Evolutionary conservation across 225 moss, liverwort and hornwort species (phyloP).

Genomic region (Lunularia cruciata): DNA sequence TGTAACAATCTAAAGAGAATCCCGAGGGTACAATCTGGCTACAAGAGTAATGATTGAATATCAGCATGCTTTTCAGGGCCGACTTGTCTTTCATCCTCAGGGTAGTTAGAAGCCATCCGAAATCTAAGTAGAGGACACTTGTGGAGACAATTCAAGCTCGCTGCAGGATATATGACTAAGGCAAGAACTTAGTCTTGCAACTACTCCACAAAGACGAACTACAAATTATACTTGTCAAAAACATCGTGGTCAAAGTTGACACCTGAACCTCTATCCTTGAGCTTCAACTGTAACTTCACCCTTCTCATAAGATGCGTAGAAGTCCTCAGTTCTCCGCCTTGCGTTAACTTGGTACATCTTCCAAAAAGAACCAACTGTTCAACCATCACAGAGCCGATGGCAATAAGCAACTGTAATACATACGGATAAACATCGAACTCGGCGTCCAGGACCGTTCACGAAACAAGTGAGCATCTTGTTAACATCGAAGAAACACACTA

Average conservation of each 20-base stretch:
- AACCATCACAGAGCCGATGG: conserved; percentile 16
- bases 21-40: conserved; percentile 8
- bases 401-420: no score
- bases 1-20: conserved; percentile 2
- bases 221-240: background rate
- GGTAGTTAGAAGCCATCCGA: background rate
- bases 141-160: background rate
- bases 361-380: conserved; percentile 46
- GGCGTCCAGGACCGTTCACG: no score
- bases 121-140: conserved; percentile 5
- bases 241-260: conserved; percentile 7
- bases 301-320: conserved; percentile 43
- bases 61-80: conserved; percentile 12
- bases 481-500: no score
- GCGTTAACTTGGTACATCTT: conserved; percentile 51
- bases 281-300: conserved; percentile 50
- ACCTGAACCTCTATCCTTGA: background rate
- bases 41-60: background rate
- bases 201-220: background rate
- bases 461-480: background rate
- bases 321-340: conserved; percentile 43
- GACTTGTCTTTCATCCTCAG: background rate
- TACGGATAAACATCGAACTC: background rate
- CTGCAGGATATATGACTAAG: background rate
- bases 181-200: background rate